Evolutionary conservation across 2,329 filamentous ascomycete species (phyloP), one percentile per base, ranked within the genome.

Genomic region (Berkeleyomyces rouxiae): DNA sequence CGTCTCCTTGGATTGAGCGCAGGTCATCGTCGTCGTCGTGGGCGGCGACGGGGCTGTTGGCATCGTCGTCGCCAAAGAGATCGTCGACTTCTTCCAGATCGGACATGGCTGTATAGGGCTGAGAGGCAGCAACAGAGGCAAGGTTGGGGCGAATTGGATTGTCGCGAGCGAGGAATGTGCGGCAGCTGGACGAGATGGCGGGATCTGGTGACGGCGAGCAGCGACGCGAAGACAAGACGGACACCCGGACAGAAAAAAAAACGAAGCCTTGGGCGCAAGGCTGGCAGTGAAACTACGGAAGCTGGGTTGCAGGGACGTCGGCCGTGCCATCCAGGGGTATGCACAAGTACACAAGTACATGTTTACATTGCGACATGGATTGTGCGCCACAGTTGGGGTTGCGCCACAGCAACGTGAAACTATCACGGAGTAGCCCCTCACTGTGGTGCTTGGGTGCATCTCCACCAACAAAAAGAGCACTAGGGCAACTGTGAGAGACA

Each of bases 11-110:
- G 11, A 83, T 79, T 2, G 79, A 81, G 36, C 74, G 78, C 4
- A 81, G 73, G 31, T 81, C 62, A 37, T 59, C 79, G 66, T 84
- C 73, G 33, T 81, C 63, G 40, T 65, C 79, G 66, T 90, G 86
- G 68, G 79, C 62, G 16, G 84, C 76, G 55, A 78, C 79, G 67
- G 82, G 80, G 67, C 84, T 84, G 70, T 83, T 83, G 79, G 59
- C 79, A 67, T 75, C 80, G 60, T 79, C 80, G 63, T 83, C 81
- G 61, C 82, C 82, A 65, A 85, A 85, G 55, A 85, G 76, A 69
- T 85, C 82, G 69, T 82, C 82, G 64, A 76, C 82, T 63, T 75
- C 80, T 59, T 79, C 78, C 63, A 82, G 80, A 63, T 80, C 74
- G 16, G 80, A 82, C 80, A 82, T 82, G 58, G 51, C 69, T 67